Evolutionary conservation across 2,329 filamentous ascomycete species (phyloP), one percentile per base, ranked within the genome.

Genomic region (Stenocarpella maydis): DNA sequence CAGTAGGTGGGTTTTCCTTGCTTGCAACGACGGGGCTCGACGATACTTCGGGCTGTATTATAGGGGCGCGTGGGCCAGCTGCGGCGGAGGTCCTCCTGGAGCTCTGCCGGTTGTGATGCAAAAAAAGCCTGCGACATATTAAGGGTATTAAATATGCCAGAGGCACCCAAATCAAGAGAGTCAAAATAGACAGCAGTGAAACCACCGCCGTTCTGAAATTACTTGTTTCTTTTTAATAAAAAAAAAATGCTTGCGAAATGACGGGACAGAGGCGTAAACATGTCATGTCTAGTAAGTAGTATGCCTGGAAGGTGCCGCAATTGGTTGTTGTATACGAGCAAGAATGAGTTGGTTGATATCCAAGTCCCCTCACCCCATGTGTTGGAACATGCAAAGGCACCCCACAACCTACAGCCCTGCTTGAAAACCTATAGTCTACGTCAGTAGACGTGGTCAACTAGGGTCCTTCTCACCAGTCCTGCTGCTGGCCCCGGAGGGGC

Each of bases 21-120:
- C 37, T 37, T 26, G 43, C 41, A 49, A 28, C 14, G 12, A 31
- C 41, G 28, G 39, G n/a, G 41, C n/a, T 61, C 21, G 41, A 37
- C 17, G 7, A 17, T 61, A 43, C 58, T 49, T 43, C n/a, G 41
- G 58, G 28, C 47, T 63, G 58, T 63, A 47, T 24, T 24, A 47
- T 63, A 63, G 58, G 26, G 15, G 26, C 12, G 15, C 28, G 24
- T 49, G 43, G 19, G 14, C n/a, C 24, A 14, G 58, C 43, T 17
- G 7, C 58, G n/a, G n/a, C 28, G 12, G 43, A 37, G 28, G 43
- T 9, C 10, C 14, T 37, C 10, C 9, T 2, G 6, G 15, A 9
- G 5, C 26, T 34, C 41, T 21, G 26, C 6, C n/a, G 39, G 2
- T 49, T 26, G 28, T 21, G 43, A 19, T 12, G 28, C 43, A 34